These are phyloP conservation scores for Phaffia rhodozyma DNA, from an alignment of 1,284 basidiomycete genomes.

Conservation along the genomic window DNA sequence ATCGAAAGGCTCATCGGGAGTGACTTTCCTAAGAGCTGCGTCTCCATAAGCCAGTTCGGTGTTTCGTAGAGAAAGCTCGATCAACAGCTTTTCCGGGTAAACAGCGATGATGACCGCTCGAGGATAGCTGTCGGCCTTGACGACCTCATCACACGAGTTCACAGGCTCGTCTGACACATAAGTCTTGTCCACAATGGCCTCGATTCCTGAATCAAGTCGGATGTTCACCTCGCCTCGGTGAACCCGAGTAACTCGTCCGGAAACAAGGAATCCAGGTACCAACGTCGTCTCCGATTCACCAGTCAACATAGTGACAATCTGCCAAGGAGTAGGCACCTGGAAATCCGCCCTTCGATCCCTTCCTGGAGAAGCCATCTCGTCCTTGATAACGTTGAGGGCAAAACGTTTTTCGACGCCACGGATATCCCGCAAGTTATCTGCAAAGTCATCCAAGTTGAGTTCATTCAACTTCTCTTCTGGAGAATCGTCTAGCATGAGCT, in stretches of 20 bases:
- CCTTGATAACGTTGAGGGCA: slow-evolving; percentile 74
- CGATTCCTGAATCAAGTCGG: slow-evolving; percentile 82
- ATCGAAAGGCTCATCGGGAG: slow-evolving; percentile 58
- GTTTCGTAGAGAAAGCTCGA: slow-evolving; percentile 64
- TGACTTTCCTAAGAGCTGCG: slow-evolving; percentile 49
- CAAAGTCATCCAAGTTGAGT: slow-evolving; percentile 93
- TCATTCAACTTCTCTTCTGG: slow-evolving; percentile 74
- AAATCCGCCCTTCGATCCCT: slow-evolving; percentile 64
- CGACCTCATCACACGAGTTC: slow-evolving; percentile 36
- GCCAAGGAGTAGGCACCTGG: slow-evolving; percentile 55
- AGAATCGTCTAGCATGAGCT: slow-evolving; percentile 74
- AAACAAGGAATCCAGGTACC: slow-evolving; percentile 66
- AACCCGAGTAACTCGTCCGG: slow-evolving; percentile 58
- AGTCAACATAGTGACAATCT: slow-evolving; percentile 88
- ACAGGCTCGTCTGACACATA: slow-evolving; percentile 51
- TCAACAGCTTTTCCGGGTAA: slow-evolving; percentile 52
- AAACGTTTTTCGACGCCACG: slow-evolving; percentile 77
- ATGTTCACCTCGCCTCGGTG: slow-evolving; percentile 47
- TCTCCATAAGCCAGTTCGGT: slow-evolving; percentile 59
- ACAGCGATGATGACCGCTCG: slow-evolving; percentile 72
- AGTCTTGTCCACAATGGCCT: slow-evolving; percentile 60
- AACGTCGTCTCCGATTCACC: slow-evolving; percentile 79
- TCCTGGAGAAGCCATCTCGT: slow-evolving; percentile 78
- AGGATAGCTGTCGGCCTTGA: slow-evolving; percentile 45
- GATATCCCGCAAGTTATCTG: slow-evolving; percentile 64